Base-by-base conservation (phyloP, 352 stramenopile species). In the Globisporangium apiculatum region DNA sequence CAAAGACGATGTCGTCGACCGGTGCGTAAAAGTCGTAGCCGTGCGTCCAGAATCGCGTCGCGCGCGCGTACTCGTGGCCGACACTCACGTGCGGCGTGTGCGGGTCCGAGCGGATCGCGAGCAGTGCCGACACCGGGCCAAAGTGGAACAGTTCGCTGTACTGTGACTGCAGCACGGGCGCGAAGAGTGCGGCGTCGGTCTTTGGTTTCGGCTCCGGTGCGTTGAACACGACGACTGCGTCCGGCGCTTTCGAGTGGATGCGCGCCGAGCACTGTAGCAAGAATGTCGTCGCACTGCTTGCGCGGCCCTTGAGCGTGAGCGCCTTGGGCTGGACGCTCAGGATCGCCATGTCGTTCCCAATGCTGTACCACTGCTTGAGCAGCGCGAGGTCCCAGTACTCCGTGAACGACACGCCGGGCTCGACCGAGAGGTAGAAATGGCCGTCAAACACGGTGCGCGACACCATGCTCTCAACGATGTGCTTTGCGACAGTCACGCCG, bases 81-180 rank as follows among this genome's bases (percentile, higher is more conserved):
- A 87, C 70, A 1, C 65, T 73, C 18, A 89, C 55, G 35, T 80
- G 52, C n/a, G 76, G 56, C 2, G 85, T 78, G 58, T 91, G 66
- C 5, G 86, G 80, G 53, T 95, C 86, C 1, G 86, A 93, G 8
- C 81, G 86, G 51, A 93, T 76, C 24, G 67, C 68, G 18, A 85
- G 59, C 10, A 95, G 67, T 5, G 82, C 73, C 7, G 55, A 67
- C 15, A 79, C 71, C 4, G 67, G 73, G 1, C 81, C 86, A 38
- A 95, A 95, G 54, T 93, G 84, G 54, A 94, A 94, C 12, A 79
- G 55, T 64, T 95, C 86, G 5, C 79, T 87, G 66, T 93, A 95
- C 37, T 94, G 83, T 14, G 80, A 64, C 56, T 90, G 82, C 31
- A 95, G 51, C 18, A 89, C 72, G 7, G 86, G 86, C 4, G 70